Evolutionary conservation across 2,329 filamentous ascomycete species (phyloP).

Genomic region (Fusarium torulosum): DNA sequence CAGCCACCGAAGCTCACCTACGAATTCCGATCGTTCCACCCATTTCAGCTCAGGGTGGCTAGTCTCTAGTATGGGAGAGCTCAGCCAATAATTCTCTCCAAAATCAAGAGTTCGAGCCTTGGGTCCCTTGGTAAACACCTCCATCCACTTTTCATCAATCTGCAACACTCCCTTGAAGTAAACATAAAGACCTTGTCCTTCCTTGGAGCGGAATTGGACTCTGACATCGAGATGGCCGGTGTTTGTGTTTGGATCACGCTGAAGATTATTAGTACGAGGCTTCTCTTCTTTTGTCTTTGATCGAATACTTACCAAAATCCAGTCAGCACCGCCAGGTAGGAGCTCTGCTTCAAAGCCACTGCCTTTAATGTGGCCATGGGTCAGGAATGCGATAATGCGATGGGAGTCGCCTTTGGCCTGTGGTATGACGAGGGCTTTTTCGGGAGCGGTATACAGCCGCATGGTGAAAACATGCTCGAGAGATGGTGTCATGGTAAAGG

Average conservation of each 20-base stretch:
- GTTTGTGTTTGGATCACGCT: constrained; percentile 18
- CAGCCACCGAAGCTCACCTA: constrained; percentile 15
- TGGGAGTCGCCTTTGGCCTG: constrained; percentile 13
- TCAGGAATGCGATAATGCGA: constrained; percentile 11
- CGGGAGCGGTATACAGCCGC: constrained; percentile 3
- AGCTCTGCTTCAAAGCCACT: constrained; percentile 7
- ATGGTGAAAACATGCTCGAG: constrained; percentile 1
- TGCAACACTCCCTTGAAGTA: constrained; percentile 1
- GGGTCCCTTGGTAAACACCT: not conserved
- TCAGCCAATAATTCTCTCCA: constrained; percentile 17
- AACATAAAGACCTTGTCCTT: not conserved
- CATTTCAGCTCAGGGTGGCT: constrained; percentile 12
- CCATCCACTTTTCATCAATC: constrained; percentile 24
- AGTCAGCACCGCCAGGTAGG: constrained; percentile 8
- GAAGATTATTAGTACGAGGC: not conserved
- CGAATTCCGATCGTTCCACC: constrained; percentile 11
- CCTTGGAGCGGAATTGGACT: not conserved
- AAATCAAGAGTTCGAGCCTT: constrained; percentile 13
- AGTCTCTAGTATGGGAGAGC: not conserved
- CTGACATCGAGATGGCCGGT: constrained; percentile 13
- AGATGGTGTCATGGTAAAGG: not conserved
- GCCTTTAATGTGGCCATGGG: not conserved
- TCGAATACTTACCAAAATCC: constrained; percentile 5
- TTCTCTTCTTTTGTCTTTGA: too few relatives aligned
- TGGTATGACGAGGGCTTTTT: constrained; percentile 3